Evolutionary conservation across 1,139 yeast genomes (phyloP), one percentile per base, ranked within the genome.

Genomic region (Pichiaceae sp.): DNA sequence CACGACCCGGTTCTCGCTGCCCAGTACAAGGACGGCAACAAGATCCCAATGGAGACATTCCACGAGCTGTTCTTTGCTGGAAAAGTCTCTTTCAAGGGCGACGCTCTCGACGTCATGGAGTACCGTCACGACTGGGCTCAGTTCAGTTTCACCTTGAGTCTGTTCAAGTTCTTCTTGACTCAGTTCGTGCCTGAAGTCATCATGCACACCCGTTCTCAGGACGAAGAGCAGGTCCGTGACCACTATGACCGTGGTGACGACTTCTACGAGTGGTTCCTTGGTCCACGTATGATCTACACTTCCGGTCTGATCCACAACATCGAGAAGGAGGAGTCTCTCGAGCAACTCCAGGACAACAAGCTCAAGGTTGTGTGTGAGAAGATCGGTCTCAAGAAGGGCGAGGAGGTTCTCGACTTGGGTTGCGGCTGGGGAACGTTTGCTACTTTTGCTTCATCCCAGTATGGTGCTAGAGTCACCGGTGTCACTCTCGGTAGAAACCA

Each of bases 381-480:
- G 67, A 79, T 85, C 48, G 84, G 73, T 45, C 70, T 86, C 53
- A 57, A 77, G 54, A 55, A 75, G 50, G 93, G 84, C 48, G 96
- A 86, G 47, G 66, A 66, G 38, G 69, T 85, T 56, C 75, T 86
- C 47, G 96, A 86, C 57, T 67, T 86, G 45, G 96, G 96, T 42
- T 86, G 96, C 64, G 96, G 96, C 48, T 86, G 96, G 96, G 96
- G 96, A 57, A 83, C 96, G 40, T 72, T 89, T 60, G 86, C 95
- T 36, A 71, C 93, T 31, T 85, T 67, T 60, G 89, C 94, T 29
- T 83, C 95, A 3, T 72, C 80, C 46, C 80, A 81, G 59, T 78
- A 79, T 52, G 94, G 91, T 39, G 95, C 96, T 35, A 64, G 72
- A 38, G 95, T 84, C 40, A 86, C 96, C 39, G 96, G 96, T 64